These are phyloP conservation scores for Emergomyces africanus DNA, from an alignment of 2,329 filamentous ascomycete genomes.

Conservation along the genomic window DNA sequence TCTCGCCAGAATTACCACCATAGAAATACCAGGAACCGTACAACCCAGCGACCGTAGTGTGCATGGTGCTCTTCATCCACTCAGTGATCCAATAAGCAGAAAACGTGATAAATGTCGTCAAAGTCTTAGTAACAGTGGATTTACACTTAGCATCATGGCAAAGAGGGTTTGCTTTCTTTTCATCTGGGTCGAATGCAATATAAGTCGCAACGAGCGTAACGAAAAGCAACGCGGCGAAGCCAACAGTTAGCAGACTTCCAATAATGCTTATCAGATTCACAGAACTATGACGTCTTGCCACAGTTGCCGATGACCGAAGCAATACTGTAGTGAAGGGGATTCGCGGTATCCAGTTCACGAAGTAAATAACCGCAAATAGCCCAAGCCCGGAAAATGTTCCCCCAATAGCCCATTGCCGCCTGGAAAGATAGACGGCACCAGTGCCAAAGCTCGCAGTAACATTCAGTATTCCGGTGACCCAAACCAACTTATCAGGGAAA, in stretches of 20 bases:
- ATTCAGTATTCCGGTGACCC: slow-evolving; percentile 82
- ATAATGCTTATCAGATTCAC: slow-evolving; percentile 77
- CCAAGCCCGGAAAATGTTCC: slow-evolving; percentile 78
- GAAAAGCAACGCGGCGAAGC: slow-evolving; percentile 72
- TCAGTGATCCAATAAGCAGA: slow-evolving; percentile 91
- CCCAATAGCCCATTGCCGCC: slow-evolving; percentile 66
- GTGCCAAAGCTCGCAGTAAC: slow-evolving; percentile 74
- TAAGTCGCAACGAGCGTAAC: slow-evolving; percentile 81
- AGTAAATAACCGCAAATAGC: slow-evolving; percentile 68
- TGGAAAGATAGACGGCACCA: slow-evolving; percentile 70
- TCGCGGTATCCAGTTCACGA: slow-evolving; percentile 76
- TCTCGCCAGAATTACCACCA: slow-evolving; percentile 44
- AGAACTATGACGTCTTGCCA: slow-evolving; percentile 72
- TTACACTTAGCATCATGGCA: slow-evolving; percentile 53
- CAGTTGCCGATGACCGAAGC: slow-evolving; percentile 74
- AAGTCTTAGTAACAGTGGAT: slow-evolving; percentile 63
- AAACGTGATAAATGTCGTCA: slow-evolving; percentile 80
- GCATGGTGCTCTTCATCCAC: slow-evolving; percentile 86
- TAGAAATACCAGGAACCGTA: slow-evolving; percentile 94
- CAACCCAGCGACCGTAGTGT: slow-evolving; percentile 74
- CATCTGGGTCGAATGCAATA: slow-evolving; percentile 59
- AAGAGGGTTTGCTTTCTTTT: slow-evolving; percentile 36
- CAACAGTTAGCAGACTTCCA: slow-evolving; percentile 63
- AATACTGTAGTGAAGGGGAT: slow-evolving; percentile 89
- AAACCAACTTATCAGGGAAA: slow-evolving; percentile 85